Percentiles rank a stretch among this genome's conserved stretches.
These are phyloP conservation scores for Pyrus bretschneideri DNA, from an alignment of 306 rosid species.

Conservation along the genomic window DNA sequence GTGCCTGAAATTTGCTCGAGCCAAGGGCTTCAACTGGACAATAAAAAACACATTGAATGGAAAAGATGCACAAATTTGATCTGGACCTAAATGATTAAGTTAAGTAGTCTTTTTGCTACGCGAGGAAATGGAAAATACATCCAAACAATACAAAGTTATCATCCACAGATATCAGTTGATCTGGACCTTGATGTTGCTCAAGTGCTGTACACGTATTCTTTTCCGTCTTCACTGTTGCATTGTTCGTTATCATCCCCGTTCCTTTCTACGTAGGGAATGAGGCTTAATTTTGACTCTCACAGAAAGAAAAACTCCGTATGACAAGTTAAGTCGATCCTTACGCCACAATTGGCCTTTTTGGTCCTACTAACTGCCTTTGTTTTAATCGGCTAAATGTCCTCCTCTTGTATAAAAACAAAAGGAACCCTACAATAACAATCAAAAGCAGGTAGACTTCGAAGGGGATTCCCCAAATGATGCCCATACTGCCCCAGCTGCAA, in stretches of 20 bases:
- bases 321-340: slow-evolving; percentile 9
- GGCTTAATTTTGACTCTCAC: background rate
- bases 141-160: too few relatives aligned
- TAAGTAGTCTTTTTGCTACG: too few relatives aligned
- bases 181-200: too few relatives aligned
- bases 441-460: slow-evolving; percentile 46
- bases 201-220: background rate
- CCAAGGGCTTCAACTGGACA: too few relatives aligned
- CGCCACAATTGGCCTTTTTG: slow-evolving; percentile 39
- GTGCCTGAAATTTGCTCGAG: too few relatives aligned
- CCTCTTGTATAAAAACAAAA: slow-evolving; percentile 48
- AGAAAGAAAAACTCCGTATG: slow-evolving; percentile 10
- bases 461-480: slow-evolving; percentile 41
- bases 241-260: background rate
- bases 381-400: slow-evolving; percentile 40
- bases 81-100: too few relatives aligned
- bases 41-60: too few relatives aligned
- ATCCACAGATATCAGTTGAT: too few relatives aligned
- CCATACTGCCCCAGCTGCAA: slow-evolving; percentile 40
- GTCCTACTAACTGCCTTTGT: slow-evolving; percentile 36
- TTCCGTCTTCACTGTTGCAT: background rate
- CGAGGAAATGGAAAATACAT: too few relatives aligned
- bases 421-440: slow-evolving; percentile 45
- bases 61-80: too few relatives aligned
- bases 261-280: background rate